A percentile compares a stretch with the other conserved stretches of the same genome.
Conservation (phyloP, 352 stramenopile species). For the Thalassiosira hispida region DNA sequence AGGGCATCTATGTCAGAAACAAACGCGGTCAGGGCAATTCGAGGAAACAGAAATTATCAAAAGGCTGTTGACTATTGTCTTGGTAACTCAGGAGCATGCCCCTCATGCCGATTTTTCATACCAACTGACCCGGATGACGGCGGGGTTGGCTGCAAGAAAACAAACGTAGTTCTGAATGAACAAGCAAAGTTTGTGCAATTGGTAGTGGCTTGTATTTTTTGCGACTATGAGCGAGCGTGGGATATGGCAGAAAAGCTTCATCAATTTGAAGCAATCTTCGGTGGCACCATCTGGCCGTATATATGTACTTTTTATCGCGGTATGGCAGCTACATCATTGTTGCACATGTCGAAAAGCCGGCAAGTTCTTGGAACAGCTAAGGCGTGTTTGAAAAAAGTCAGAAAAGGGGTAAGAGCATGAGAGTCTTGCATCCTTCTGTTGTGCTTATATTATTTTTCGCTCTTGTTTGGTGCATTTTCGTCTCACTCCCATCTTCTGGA, state of each 20-base stretch:
- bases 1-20: background rate
- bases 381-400: constrained; percentile 6
- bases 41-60: background rate
- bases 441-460: too few relatives aligned
- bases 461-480: too few relatives aligned
- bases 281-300: background rate
- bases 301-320: constrained; percentile 15
- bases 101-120: background rate
- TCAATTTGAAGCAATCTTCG: background rate
- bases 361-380: background rate
- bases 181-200: background rate
- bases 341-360: background rate
- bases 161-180: background rate
- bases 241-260: background rate
- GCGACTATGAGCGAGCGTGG: constrained; percentile 16
- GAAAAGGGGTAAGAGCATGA: background rate
- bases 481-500: too few relatives aligned
- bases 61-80: background rate
- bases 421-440: too few relatives aligned
- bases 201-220: constrained; percentile 10
- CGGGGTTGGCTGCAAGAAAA: background rate
- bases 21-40: background rate
- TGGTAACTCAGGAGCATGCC: background rate
- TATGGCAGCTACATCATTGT: constrained; percentile 17
- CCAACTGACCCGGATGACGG: background rate